These are phyloP conservation scores for Acanthamoeba culbertsoni DNA, from an alignment of 208 protist species.

Conservation along the genomic window DNA sequence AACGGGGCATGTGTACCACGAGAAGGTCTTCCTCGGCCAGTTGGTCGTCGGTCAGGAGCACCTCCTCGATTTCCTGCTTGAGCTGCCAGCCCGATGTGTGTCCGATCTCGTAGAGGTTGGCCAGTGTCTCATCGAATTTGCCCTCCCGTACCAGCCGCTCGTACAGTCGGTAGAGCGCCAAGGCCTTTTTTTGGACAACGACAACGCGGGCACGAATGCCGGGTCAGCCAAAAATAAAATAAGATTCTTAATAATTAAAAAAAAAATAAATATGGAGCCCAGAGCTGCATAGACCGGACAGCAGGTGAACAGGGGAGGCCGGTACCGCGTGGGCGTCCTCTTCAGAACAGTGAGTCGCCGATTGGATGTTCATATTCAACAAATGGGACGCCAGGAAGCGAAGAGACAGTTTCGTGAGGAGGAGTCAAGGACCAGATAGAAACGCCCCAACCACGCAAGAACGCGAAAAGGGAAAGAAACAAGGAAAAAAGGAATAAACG, in stretches of 20 bases:
- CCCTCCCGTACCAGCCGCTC: not conserved
- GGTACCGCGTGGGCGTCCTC: constrained; percentile 93
- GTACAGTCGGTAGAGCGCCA: not conserved
- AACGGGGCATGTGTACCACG: not conserved
- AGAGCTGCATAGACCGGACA: not conserved
- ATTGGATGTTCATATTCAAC: constrained; percentile 90
- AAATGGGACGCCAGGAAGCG: constrained; percentile 94
- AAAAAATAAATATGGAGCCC: not conserved
- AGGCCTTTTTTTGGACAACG: not conserved
- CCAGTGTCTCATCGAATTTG: not conserved
- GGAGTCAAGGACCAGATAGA: not conserved
- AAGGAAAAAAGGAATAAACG: not conserved
- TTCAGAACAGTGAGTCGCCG: constrained; percentile 93
- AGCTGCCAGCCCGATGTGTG: not conserved
- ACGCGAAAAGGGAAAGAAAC: not conserved
- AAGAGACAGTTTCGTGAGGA: constrained; percentile 88
- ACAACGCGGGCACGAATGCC: not conserved
- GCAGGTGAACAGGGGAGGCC: not conserved
- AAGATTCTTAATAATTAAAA: not conserved
- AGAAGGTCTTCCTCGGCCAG: not conserved
- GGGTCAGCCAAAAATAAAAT: not conserved
- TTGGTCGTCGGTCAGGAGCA: not conserved
- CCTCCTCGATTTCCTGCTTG: not conserved
- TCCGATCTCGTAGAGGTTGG: not conserved
- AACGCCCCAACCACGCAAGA: not conserved